phyloP scores from a whole-genome alignment of 2,329 filamentous ascomycete genomes.

The Phaeoacremonium minimum region DNA sequence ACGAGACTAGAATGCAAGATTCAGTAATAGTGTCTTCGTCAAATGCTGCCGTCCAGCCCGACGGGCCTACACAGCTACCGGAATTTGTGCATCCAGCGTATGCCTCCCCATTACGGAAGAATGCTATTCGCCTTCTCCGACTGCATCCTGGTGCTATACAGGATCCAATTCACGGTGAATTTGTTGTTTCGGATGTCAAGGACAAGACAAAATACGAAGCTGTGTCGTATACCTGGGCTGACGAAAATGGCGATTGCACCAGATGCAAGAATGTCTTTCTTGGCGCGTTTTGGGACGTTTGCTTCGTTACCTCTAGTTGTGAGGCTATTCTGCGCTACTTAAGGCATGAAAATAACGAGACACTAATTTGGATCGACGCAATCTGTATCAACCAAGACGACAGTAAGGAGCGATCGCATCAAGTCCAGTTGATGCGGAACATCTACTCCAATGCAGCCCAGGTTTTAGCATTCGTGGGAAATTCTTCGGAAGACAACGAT shows the following conservation, averaged over 20 bases:
- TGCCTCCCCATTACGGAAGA: neutral
- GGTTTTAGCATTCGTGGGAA: constrained; percentile 3
- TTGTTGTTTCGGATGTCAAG: neutral
- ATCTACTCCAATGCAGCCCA: constrained; percentile 10
- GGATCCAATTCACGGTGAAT: neutral
- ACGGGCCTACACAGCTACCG: neutral
- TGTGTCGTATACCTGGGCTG: constrained; percentile 5
- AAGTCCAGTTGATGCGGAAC: constrained; percentile 12
- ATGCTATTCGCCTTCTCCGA: neutral
- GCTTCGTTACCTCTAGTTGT: constrained; percentile 4
- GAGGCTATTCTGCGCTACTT: constrained; percentile 2
- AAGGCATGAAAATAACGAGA: neutral
- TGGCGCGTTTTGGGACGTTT: constrained; percentile 16
- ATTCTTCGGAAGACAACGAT: neutral
- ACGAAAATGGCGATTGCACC: neutral
- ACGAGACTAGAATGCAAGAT: neutral
- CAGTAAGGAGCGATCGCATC: constrained; percentile 8
- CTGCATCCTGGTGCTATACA: neutral
- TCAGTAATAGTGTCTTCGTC: neutral
- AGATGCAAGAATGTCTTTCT: constrained; percentile 28
- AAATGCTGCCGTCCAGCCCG: neutral
- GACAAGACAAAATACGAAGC: constrained; percentile 1
- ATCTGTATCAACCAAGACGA: constrained; percentile 15
- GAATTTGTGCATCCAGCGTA: neutral
- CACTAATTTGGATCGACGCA: constrained; percentile 13